Percentiles rank a stretch among this genome's conserved stretches.
Evolutionary conservation across 306 rosid genomes (phyloP).

Genomic region (Castanopsis chinensis): DNA sequence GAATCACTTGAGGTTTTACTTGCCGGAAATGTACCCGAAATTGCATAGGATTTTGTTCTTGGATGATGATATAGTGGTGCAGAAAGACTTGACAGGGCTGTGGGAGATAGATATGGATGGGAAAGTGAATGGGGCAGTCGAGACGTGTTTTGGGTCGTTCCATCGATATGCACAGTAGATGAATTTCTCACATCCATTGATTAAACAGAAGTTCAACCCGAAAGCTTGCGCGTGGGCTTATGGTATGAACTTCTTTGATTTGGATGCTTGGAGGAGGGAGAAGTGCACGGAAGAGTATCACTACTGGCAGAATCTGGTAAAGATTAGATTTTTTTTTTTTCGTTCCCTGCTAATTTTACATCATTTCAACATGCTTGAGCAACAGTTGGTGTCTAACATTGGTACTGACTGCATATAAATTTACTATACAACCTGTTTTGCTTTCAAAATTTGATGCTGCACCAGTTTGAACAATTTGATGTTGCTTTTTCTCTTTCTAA

Average conservation of each 20-base stretch:
- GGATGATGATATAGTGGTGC: constrained; percentile 85
- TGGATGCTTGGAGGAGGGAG: constrained; percentile 89
- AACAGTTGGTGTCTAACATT: neutral
- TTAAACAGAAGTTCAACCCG: constrained; percentile 73
- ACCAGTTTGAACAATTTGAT: neutral
- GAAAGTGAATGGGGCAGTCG: constrained; percentile 89
- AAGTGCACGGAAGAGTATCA: constrained; percentile 84
- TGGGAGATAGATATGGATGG: constrained; percentile 90
- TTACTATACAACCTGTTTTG: neutral
- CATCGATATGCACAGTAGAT: constrained; percentile 85
- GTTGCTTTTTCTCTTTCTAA: neutral
- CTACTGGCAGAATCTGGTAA: constrained; percentile 88
- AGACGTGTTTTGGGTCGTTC: constrained; percentile 82
- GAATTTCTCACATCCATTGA: constrained; percentile 88
- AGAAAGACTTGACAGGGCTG: constrained; percentile 77
- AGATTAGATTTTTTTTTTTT: constrained; percentile 3
- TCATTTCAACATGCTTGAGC: constrained; percentile 1
- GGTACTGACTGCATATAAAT: neutral
- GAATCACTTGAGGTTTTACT: constrained; percentile 80
- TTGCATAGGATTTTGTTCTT: constrained; percentile 68
- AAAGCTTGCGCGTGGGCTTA: constrained; percentile 90
- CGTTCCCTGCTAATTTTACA: neutral
- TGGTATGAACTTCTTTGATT: constrained; percentile 89
- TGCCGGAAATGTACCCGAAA: constrained; percentile 85
- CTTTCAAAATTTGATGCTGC: neutral